A percentile compares a stretch with the other conserved stretches of the same genome.
Evolutionary conservation across 768 basidiomycete species (phyloP).

Genomic region (Termitomyces sp.): DNA sequence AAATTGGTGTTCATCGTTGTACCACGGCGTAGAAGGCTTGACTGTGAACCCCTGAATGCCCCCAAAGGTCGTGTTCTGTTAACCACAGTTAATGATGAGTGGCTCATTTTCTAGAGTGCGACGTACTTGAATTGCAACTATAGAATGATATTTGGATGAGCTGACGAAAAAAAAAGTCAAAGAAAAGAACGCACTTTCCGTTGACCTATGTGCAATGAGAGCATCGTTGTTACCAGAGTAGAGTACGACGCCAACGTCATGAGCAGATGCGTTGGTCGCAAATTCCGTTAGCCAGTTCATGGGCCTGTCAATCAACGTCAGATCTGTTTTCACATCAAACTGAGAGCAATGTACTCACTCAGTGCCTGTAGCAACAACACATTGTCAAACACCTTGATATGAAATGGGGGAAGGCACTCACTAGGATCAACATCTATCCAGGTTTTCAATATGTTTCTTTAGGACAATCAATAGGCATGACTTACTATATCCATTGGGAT

Average conservation of each 20-base stretch:
- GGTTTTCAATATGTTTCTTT: slow-evolving; percentile 2
- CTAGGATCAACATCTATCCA: slow-evolving; percentile 34
- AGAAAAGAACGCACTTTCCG: slow-evolving; percentile 47
- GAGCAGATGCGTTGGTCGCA: slow-evolving; percentile 60
- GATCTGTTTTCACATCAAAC: background rate
- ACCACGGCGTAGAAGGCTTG: slow-evolving; percentile 68
- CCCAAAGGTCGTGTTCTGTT: slow-evolving; percentile 76
- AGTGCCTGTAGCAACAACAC: slow-evolving; percentile 24
- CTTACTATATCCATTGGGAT: slow-evolving; percentile 29
- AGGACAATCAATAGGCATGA: background rate
- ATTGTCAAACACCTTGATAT: background rate
- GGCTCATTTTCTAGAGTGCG: background rate
- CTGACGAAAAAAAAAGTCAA: background rate
- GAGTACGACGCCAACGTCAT: slow-evolving; percentile 51
- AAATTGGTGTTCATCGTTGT: slow-evolving; percentile 53
- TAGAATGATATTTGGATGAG: slow-evolving; percentile 27
- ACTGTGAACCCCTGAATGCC: slow-evolving; percentile 74
- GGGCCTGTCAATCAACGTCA: slow-evolving; percentile 38
- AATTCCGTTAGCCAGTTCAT: slow-evolving; percentile 64
- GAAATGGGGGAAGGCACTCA: slow-evolving; percentile 23
- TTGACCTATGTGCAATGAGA: slow-evolving; percentile 60
- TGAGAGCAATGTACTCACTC: slow-evolving; percentile 26
- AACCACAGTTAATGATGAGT: slow-evolving; percentile 5
- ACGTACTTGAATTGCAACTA: slow-evolving; percentile 56
- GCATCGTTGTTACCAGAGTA: slow-evolving; percentile 73